Conservation (phyloP, 805 yeast genomes). For the Ogataea paradorogensis region DNA sequence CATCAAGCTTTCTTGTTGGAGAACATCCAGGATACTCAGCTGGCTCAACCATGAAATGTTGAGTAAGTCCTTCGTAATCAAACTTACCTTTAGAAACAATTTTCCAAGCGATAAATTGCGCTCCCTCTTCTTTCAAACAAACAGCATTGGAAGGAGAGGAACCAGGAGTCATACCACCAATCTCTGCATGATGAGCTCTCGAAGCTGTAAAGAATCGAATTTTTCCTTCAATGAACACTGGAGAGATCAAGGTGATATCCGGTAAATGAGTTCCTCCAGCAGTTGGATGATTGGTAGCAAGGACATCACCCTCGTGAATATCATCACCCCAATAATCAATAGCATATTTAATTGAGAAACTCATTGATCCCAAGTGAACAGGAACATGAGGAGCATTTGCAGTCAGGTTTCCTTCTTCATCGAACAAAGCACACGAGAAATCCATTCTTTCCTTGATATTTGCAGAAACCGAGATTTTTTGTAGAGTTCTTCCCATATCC, state of each 20-base stretch:
- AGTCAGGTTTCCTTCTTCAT: slow-evolving; percentile 37
- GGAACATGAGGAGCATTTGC: slow-evolving; percentile 39
- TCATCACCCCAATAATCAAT: slow-evolving; percentile 37
- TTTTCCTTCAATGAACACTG: slow-evolving; percentile 45
- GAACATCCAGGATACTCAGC: slow-evolving; percentile 46
- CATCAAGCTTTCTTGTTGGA: slow-evolving; percentile 53
- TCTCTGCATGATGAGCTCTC: slow-evolving; percentile 62
- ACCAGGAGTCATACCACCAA: slow-evolving; percentile 60
- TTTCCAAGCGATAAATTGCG: slow-evolving; percentile 50
- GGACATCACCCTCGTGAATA: slow-evolving; percentile 41
- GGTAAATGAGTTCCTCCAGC: slow-evolving; percentile 49
- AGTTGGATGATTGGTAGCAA: slow-evolving; percentile 42
- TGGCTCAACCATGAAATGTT: slow-evolving; percentile 47
- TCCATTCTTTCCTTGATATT: slow-evolving; percentile 49
- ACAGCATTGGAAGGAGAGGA: slow-evolving; percentile 55
- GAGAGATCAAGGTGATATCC: slow-evolving; percentile 55
- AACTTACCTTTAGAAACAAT: slow-evolving; percentile 47
- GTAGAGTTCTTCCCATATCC: slow-evolving; percentile 45
- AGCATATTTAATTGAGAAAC: slow-evolving; percentile 39
- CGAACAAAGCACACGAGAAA: slow-evolving; percentile 48
- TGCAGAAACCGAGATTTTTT: slow-evolving; percentile 42
- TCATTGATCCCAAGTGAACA: slow-evolving; percentile 48
- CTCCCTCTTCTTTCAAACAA: slow-evolving; percentile 55
- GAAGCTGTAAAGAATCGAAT: slow-evolving; percentile 54
- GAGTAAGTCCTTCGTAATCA: slow-evolving; percentile 49